These are phyloP conservation scores for Lactarius sanguifluus DNA, from an alignment of 768 basidiomycete genomes.

Conservation along the genomic window DNA sequence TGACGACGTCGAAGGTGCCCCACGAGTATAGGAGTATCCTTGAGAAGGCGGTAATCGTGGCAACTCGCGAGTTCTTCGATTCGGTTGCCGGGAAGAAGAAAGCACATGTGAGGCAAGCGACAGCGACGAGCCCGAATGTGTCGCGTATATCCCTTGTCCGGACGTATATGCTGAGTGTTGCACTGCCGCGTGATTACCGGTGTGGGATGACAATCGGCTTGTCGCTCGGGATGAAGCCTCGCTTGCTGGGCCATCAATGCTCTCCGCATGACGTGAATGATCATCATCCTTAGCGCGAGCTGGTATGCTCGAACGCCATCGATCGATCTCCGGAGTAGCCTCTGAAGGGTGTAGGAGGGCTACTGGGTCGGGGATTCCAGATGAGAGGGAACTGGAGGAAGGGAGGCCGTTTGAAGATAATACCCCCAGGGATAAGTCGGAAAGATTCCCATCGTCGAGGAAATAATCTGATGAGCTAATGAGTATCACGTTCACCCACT, in stretches of 20 bases:
- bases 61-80: slow-evolving; percentile 16
- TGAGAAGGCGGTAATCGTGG: slow-evolving; percentile 9
- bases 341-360: not conserved
- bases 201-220: too few relatives aligned
- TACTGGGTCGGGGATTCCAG: not conserved
- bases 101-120: too few relatives aligned
- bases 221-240: not conserved
- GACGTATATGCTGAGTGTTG: too few relatives aligned
- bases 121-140: too few relatives aligned
- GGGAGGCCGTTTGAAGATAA: not conserved
- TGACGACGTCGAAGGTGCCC: not conserved
- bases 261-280: not conserved
- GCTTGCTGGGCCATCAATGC: slow-evolving; percentile 3
- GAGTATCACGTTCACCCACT: too few relatives aligned
- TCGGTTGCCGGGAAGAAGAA: not conserved
- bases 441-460: too few relatives aligned
- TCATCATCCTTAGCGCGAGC: not conserved
- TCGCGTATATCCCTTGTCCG: too few relatives aligned
- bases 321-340: slow-evolving; percentile 12
- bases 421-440: too few relatives aligned
- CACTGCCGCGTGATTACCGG: too few relatives aligned
- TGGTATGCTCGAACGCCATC: slow-evolving; percentile 8
- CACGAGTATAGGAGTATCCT: not conserved
- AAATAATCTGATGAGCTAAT: too few relatives aligned
- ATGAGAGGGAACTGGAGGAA: not conserved